These are phyloP conservation scores for Xylaria sp. DNA, from an alignment of 2,329 filamentous ascomycete species.

Conservation along the genomic window DNA sequence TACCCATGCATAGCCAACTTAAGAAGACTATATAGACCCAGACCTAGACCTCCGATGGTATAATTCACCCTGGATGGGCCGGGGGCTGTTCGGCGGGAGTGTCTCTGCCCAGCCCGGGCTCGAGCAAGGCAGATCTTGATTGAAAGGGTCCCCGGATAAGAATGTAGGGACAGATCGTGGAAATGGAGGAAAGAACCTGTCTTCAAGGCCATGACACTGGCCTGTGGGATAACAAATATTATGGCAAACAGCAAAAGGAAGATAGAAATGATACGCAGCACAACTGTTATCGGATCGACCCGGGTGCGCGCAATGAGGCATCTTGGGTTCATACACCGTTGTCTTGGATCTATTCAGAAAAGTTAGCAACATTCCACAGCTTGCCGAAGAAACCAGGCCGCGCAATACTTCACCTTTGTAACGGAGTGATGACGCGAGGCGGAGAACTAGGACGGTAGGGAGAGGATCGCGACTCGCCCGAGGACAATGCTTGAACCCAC, in stretches of 20 bases:
- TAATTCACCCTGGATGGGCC: slow-evolving; percentile 6
- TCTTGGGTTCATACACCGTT: slow-evolving; percentile 15
- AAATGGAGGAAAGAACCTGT: background rate
- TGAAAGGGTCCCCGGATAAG: background rate
- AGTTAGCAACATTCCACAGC: background rate
- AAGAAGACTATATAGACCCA: slow-evolving; percentile 21
- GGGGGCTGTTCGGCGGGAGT: slow-evolving; percentile 9
- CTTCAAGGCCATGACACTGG: background rate
- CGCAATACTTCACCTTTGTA: slow-evolving; percentile 10
- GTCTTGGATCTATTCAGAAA: slow-evolving; percentile 14
- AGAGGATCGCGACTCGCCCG: background rate
- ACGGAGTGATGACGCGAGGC: background rate
- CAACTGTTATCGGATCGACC: background rate
- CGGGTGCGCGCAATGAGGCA: background rate
- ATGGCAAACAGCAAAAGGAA: slow-evolving; percentile 24
- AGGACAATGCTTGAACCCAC: slow-evolving; percentile 24
- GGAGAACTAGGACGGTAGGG: slow-evolving; percentile 1
- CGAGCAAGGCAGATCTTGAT: background rate
- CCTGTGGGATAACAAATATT: slow-evolving; percentile 6
- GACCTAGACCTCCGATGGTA: slow-evolving; percentile 19
- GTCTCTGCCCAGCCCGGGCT: slow-evolving; percentile 9
- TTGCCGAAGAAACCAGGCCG: background rate
- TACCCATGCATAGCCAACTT: background rate
- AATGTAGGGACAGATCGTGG: background rate
- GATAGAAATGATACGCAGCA: slow-evolving; percentile 27